Evolutionary conservation across 164 flowering plant genomes (phyloP), one percentile per base, ranked within the genome.

Genomic region (Brasenia schreberi): DNA sequence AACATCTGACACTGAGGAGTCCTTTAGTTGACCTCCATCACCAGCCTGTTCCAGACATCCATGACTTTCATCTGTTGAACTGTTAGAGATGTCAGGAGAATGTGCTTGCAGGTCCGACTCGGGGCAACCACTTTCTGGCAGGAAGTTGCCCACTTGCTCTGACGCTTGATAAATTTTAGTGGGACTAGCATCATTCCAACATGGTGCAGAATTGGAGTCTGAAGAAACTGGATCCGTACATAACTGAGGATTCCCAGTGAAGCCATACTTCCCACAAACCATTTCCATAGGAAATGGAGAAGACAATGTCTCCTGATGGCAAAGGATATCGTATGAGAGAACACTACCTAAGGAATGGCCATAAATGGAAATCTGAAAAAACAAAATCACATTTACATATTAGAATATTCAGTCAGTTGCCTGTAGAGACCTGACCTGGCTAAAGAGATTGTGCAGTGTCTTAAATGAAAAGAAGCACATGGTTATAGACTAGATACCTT

Each of bases 281-380:
- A 72, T 79, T 59, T 88, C 87, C 92, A 88, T 83, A 18, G 96
- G 97, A 75, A 87, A 87, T 33, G 91, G 92, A 27, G 87, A 82
- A 19, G 81, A 85, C 59, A 90, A 73, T 69, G 69, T 79, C 66
- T 89, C 86, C 80, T 95, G 99, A 78, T 95, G 99, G 70, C 99
- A 95, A 64, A 95, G 96, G 65, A 95, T 95, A 77, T 95, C 99
- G 76, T 88, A 95, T 1, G 97, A 95, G 44, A 95, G 92, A 65
- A 95, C 96, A 76, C 97, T 95, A 71, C 99, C 99, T 81, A 95
- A 71, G 70, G 99, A 95, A 81, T 95, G 99, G 33, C 88, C 99
- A 82, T 87, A 95, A 42, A 95, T 60, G 43, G 99, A 95, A 76
- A 95, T 96, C 99, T 94, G 71, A 14, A 70, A 19, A 70, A 52